Percentiles rank a stretch among this genome's conserved stretches.
Conservation (phyloP, 768 basidiomycete genomes). For the Lentinula lateritia region DNA sequence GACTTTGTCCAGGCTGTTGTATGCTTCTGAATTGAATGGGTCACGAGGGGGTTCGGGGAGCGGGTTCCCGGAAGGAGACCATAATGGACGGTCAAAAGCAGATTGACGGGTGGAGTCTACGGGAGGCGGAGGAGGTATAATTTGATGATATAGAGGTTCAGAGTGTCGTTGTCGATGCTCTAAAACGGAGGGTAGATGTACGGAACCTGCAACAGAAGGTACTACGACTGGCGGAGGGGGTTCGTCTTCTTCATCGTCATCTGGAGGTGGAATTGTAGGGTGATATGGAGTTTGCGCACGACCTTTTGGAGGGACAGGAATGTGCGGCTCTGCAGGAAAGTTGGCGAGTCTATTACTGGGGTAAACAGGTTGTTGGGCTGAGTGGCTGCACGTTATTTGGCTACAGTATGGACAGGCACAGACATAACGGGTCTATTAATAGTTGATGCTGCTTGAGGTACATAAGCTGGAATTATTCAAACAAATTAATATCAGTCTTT, state of each 20-base stretch:
- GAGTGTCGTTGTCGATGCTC: neutral
- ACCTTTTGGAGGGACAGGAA: neutral
- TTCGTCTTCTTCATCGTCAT: neutral
- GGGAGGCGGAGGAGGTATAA: slow-evolving; percentile 25
- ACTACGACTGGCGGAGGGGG: neutral
- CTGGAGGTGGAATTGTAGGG: neutral
- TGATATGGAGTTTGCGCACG: slow-evolving; percentile 7
- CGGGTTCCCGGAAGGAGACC: slow-evolving; percentile 38
- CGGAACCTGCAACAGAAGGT: neutral
- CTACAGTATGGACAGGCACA: neutral
- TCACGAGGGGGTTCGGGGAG: slow-evolving; percentile 61
- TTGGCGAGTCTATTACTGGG: neutral
- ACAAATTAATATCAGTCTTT: too few species aligned
- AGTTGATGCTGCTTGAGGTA: neutral
- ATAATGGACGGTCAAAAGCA: slow-evolving; percentile 23
- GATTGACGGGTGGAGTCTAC: slow-evolving; percentile 21
- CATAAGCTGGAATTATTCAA: neutral
- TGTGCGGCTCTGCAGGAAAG: neutral
- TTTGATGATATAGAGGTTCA: slow-evolving; percentile 8
- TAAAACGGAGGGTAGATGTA: neutral
- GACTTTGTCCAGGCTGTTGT: neutral
- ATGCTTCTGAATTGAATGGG: slow-evolving; percentile 53
- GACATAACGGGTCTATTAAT: neutral
- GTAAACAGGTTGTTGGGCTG: neutral
- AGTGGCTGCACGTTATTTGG: neutral